Conservation (phyloP, 805 yeast genomes). For the Candida ascalaphidarum region DNA sequence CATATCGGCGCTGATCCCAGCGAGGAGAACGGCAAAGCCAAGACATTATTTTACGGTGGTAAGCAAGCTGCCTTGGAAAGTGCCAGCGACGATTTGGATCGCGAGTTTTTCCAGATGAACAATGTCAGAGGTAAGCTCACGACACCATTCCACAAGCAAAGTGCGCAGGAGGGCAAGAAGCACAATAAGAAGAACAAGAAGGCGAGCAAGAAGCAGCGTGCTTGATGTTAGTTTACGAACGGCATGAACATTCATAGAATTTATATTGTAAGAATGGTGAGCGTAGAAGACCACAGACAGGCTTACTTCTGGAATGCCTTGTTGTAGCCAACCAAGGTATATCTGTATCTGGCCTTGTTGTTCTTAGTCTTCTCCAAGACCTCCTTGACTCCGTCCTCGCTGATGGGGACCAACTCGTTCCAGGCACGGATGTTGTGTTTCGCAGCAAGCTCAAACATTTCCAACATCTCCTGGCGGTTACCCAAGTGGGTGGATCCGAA, state of each 20-base stretch:
- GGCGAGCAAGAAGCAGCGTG: conserved; percentile 43
- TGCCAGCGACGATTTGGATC: conserved; percentile 77
- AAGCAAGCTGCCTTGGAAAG: conserved; percentile 71
- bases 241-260: no score
- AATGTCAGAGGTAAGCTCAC: conserved; percentile 53
- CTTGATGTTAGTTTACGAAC: no score
- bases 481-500: neutral
- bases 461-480: neutral
- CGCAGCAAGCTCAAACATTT: neutral
- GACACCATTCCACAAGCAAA: conserved; percentile 65
- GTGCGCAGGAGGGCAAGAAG: conserved; percentile 34
- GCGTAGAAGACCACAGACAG: no score
- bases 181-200: conserved; percentile 76
- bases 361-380: neutral
- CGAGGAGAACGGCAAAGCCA: conserved; percentile 27
- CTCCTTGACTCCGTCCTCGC: neutral
- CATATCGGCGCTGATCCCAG: conserved; percentile 43
- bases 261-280: no score
- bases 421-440: neutral
- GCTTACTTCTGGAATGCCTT: neutral
- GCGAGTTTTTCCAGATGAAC: conserved; percentile 73
- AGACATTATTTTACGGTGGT: conserved; percentile 63
- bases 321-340: neutral
- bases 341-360: neutral
- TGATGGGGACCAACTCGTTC: neutral